These are phyloP conservation scores for Leishmania turanica DNA, from an alignment of 208 protist species.

Conservation along the genomic window DNA sequence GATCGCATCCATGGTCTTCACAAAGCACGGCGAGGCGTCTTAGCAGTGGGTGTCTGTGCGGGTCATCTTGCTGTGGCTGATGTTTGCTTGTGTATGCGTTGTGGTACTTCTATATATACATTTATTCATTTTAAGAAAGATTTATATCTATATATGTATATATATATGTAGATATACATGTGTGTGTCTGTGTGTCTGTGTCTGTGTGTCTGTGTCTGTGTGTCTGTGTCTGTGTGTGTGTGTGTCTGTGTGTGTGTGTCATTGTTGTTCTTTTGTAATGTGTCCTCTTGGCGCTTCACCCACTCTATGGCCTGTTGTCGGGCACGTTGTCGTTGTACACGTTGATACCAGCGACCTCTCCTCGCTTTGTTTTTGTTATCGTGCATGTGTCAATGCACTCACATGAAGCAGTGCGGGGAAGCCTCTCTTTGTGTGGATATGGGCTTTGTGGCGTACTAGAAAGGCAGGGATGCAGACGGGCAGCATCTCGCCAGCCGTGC, in stretches of 20 bases:
- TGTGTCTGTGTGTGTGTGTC: background rate
- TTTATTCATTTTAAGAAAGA: background rate
- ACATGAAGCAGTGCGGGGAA: background rate
- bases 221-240: background rate
- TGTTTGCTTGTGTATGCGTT: background rate
- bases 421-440: background rate
- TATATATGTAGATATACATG: background rate
- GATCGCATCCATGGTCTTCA: slow-evolving; percentile 51
- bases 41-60: slow-evolving; percentile 10
- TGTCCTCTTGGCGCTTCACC: background rate
- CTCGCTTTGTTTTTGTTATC: background rate
- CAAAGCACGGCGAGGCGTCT: slow-evolving; percentile 62
- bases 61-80: background rate
- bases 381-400: background rate
- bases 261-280: background rate
- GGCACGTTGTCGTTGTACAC: background rate
- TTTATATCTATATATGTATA: background rate
- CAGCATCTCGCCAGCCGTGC: background rate
- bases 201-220: background rate
- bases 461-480: background rate
- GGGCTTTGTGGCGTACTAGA: background rate
- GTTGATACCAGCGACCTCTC: background rate
- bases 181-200: background rate
- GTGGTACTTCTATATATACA: background rate
- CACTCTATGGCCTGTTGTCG: background rate